phyloP scores from a whole-genome alignment of 805 yeast species.

The Lipomyces spencermartinsiae region DNA sequence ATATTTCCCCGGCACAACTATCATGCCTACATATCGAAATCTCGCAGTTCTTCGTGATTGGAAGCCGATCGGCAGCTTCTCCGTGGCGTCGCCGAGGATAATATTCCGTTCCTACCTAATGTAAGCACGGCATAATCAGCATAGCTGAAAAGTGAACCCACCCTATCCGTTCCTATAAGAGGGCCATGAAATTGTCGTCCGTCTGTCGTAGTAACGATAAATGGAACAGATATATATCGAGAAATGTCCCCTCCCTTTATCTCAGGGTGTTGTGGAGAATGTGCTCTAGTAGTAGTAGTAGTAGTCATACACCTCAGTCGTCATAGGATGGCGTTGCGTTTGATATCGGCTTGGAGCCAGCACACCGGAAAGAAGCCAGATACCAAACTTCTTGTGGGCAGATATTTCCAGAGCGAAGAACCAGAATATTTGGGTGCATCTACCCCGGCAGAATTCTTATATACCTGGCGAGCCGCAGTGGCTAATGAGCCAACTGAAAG shows the following conservation, averaged over 20 bases:
- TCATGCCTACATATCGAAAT: conserved; percentile 37
- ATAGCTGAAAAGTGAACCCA: conserved; percentile 8
- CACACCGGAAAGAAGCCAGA: neutral
- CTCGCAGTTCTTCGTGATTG: conserved; percentile 17
- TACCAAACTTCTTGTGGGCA: neutral
- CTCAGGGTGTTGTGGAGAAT: neutral
- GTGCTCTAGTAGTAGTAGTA: neutral
- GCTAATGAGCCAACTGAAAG: too few species aligned
- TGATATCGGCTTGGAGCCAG: neutral
- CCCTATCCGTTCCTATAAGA: conserved; percentile 37
- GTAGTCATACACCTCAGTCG: neutral
- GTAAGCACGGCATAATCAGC: neutral
- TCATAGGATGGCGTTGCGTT: neutral
- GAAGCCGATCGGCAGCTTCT: conserved; percentile 26
- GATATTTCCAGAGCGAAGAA: neutral
- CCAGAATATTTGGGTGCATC: too few species aligned
- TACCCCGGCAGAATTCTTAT: too few species aligned
- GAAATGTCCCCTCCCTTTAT: conserved; percentile 43
- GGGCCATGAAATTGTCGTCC: conserved; percentile 37
- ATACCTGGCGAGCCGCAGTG: too few species aligned
- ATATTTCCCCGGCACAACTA: conserved; percentile 37
- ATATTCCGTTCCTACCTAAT: conserved; percentile 33
- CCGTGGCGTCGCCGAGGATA: conserved; percentile 36
- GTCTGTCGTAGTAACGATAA: conserved; percentile 33
- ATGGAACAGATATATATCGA: conserved; percentile 22